Evolutionary conservation across 768 basidiomycete species (phyloP).

Genomic region (Boletus rubropictus): DNA sequence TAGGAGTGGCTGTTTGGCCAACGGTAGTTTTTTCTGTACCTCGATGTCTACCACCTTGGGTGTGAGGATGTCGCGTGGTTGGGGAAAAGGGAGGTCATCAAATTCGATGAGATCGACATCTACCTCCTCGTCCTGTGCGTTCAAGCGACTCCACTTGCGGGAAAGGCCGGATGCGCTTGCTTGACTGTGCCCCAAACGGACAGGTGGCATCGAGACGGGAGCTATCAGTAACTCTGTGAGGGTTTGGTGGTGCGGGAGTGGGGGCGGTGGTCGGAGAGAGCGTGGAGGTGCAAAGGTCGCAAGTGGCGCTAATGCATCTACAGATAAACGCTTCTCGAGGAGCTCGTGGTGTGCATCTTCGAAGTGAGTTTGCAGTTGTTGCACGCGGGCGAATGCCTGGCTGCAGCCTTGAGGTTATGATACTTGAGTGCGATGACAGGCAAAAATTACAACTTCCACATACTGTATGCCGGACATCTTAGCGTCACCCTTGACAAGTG

Average conservation of each 20-base stretch:
- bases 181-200: constrained; percentile 8
- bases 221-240: background rate
- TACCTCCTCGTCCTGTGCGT: constrained; percentile 20
- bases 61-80: background rate
- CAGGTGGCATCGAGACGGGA: constrained; percentile 10
- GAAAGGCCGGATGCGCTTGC: constrained; percentile 10
- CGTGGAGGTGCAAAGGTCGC: constrained; percentile 17
- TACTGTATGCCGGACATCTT: constrained; percentile 24
- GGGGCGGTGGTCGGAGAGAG: constrained; percentile 14
- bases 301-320: constrained; percentile 16
- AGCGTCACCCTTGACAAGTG: constrained; percentile 28
- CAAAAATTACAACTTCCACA: background rate
- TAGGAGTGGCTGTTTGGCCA: constrained; percentile 6
- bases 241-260: constrained; percentile 5
- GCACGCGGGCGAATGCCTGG: constrained; percentile 21
- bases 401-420: constrained; percentile 16
- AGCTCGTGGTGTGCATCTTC: constrained; percentile 20
- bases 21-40: constrained; percentile 8
- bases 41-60: constrained; percentile 6
- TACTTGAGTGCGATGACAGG: constrained; percentile 4
- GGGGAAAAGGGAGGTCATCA: constrained; percentile 15
- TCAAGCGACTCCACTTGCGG: constrained; percentile 31
- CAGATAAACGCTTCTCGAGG: constrained; percentile 6
- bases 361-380: constrained; percentile 24
- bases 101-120: constrained; percentile 16